Evolutionary conservation across 2,329 filamentous ascomycete species (phyloP), one percentile per base, ranked within the genome.

Genomic region (Sporothrix variecibatus): DNA sequence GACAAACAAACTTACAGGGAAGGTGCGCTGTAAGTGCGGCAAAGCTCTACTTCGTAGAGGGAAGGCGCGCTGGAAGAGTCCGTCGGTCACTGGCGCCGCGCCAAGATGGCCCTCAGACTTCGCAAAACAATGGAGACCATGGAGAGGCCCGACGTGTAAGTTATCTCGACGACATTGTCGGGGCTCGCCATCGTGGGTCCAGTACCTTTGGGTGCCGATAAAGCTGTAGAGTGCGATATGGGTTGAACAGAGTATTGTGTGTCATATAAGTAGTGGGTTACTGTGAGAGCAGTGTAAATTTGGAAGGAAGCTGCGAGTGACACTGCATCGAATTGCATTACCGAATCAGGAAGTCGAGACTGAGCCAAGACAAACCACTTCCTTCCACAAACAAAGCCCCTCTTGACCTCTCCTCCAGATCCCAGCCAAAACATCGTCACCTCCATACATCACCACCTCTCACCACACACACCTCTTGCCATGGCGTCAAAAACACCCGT

Each of bases 401-500:
- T 68, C 12, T 12, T 49, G 1, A 12, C 23, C 20, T 31, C 15
- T 40, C 2, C 28, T 28, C 9, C 51, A 26, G 3, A 0, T 46
- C 68, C 26, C 51, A 5, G 6, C 15, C 15, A 49, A 49, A 49
- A 23, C 69, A 12, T 23, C 71, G 20, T 9, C 17, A 49, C 2
- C 23, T 56, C 23, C 23, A 7, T 11, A 26, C 23, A 56, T 11
- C 58, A 11, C 64, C 26, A 4, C 26, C n/a, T 17, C 31, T 51
- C 26, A 7, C n/a, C 49, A 23, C 28, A 28, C 69, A 49, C 43
- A 9, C 17, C 4, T 17, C 4, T 31, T 0, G 8, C 58, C n/a
- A 67, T 58, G 65, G 26, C 69, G 2, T 20, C 71, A 31, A 73
- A 73, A 56, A 58, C 71, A 2, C 65, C 72, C 38, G 84, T 91